Evolutionary conservation across 179 eudicot species (phyloP).

Genomic region (Nepenthes alata): DNA sequence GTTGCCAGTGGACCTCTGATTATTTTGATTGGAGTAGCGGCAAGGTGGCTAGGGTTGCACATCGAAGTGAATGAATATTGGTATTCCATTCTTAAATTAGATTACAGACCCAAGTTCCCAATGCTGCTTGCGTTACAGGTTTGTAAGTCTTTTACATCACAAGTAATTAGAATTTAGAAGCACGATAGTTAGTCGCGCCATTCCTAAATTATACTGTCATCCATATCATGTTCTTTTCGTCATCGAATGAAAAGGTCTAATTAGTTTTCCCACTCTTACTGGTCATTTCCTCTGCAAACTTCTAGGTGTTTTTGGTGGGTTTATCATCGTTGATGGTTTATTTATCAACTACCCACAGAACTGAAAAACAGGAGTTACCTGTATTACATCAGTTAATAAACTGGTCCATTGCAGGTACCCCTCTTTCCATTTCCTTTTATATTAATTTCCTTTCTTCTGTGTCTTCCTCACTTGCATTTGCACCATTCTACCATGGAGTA

Average conservation of each 20-base stretch:
- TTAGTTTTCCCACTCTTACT: conserved; percentile 3
- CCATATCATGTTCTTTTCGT: neutral
- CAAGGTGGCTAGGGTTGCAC: conserved; percentile 48
- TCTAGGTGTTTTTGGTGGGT: conserved; percentile 62
- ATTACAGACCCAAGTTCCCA: conserved; percentile 33
- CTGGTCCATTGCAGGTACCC: conserved; percentile 76
- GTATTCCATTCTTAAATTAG: conserved; percentile 41
- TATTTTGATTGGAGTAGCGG: conserved; percentile 47
- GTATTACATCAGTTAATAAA: conserved; percentile 66
- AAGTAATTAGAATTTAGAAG: neutral
- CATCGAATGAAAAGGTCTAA: conserved; percentile 2
- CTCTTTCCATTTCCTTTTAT: neutral
- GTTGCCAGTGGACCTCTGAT: conserved; percentile 68
- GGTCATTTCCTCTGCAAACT: conserved; percentile 7
- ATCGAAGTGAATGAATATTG: conserved; percentile 48
- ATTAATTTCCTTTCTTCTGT: neutral
- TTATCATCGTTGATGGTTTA: conserved; percentile 79
- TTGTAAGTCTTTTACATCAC: neutral
- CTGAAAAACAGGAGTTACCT: conserved; percentile 68
- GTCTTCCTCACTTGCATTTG: neutral
- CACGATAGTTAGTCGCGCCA: neutral
- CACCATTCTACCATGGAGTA: no score
- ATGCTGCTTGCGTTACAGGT: conserved; percentile 77
- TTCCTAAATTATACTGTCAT: neutral
- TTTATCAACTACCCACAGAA: conserved; percentile 73